These are phyloP conservation scores for Penicillium mononematosum DNA, from an alignment of 495 filamentous ascomycete species.

Conservation along the genomic window DNA sequence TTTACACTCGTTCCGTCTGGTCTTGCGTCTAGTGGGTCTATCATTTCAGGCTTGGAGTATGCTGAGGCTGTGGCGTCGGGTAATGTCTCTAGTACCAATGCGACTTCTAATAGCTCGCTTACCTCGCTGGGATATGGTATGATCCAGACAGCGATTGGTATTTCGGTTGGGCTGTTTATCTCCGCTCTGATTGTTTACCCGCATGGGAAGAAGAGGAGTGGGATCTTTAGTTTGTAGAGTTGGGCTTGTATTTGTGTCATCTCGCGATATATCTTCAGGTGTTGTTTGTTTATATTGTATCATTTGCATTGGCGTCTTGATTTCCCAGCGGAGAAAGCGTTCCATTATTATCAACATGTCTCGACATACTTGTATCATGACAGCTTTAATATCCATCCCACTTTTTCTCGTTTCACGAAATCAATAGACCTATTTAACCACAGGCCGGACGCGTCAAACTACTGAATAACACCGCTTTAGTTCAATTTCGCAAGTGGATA, in stretches of 20 bases:
- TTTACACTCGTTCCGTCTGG: slow-evolving; percentile 90
- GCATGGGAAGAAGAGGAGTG: slow-evolving; percentile 74
- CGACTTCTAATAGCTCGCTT: slow-evolving; percentile 20
- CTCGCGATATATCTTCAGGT: not conserved
- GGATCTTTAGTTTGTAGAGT: slow-evolving; percentile 66
- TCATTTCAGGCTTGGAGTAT: slow-evolving; percentile 73
- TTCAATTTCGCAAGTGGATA: too few species aligned
- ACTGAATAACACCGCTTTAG: too few species aligned
- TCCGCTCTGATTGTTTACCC: slow-evolving; percentile 82
- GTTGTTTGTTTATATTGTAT: not conserved
- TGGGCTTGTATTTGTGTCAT: not conserved
- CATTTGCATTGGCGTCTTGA: not conserved
- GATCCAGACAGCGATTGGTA: slow-evolving; percentile 85
- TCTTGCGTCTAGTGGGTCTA: slow-evolving; percentile 72
- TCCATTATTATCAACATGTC: not conserved
- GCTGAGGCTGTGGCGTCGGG: slow-evolving; percentile 62
- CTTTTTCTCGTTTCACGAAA: too few species aligned
- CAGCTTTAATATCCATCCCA: too few species aligned
- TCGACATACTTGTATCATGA: not conserved
- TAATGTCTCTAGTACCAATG: slow-evolving; percentile 6
- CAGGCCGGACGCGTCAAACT: too few species aligned
- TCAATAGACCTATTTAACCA: too few species aligned
- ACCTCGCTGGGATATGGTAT: slow-evolving; percentile 61
- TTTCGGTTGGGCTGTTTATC: slow-evolving; percentile 81
- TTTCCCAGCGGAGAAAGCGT: not conserved